Percentiles rank a stretch among this genome's conserved stretches.
Evolutionary conservation across 2,329 filamentous ascomycete genomes (phyloP).

Genomic region (Plenodomus biglobosus): DNA sequence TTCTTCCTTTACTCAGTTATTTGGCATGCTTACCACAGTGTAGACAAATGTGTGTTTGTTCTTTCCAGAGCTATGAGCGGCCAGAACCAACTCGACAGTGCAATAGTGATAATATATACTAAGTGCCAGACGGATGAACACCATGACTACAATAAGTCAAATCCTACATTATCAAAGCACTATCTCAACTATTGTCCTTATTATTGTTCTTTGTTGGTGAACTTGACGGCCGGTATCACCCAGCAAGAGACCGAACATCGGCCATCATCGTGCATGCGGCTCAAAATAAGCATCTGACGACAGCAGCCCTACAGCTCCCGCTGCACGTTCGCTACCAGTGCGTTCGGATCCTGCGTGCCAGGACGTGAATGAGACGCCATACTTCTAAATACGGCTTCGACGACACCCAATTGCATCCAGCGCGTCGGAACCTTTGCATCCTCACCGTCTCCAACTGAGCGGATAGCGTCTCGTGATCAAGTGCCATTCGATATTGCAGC

Average conservation of each 20-base stretch:
- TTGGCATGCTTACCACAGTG: constrained; percentile 35
- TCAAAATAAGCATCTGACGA: constrained; percentile 44
- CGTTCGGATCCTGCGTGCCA: constrained; percentile 13
- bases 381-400: constrained; percentile 30
- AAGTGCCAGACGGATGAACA: not conserved
- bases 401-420: constrained; percentile 16
- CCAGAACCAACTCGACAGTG: constrained; percentile 16
- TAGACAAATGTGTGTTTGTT: constrained; percentile 21
- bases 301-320: constrained; percentile 33
- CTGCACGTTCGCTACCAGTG: constrained; percentile 19
- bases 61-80: constrained; percentile 1
- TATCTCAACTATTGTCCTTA: not conserved
- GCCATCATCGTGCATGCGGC: constrained; percentile 32
- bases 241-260: constrained; percentile 10
- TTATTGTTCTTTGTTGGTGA: not conserved
- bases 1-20: constrained; percentile 17
- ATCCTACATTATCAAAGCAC: not conserved
- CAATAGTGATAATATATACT: constrained; percentile 13
- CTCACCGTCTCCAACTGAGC: constrained; percentile 14
- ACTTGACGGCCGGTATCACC: constrained; percentile 4
- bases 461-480: constrained; percentile 13
- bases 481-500: constrained; percentile 15
- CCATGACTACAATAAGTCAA: not conserved
- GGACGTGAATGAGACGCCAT: constrained; percentile 27
- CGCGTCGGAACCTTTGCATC: constrained; percentile 16